Evolutionary conservation across 1,139 yeast genomes (phyloP).

Genomic region (Diutina scorzettiae): DNA sequence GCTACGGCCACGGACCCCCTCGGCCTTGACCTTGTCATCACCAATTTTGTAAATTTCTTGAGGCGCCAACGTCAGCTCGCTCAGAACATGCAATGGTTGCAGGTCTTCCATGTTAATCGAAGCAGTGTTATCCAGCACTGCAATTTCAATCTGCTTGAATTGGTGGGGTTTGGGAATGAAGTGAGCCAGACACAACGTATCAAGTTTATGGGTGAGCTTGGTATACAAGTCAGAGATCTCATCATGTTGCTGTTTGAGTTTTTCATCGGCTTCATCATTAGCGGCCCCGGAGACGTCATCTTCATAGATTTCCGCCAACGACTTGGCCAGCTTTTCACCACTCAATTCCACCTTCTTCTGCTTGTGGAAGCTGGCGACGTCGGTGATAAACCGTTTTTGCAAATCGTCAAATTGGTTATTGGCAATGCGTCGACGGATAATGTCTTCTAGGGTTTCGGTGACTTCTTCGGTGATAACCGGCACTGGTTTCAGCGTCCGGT

Average conservation of each 20-base stretch:
- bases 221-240: constrained; percentile 63
- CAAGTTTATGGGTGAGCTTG: constrained; percentile 59
- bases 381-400: constrained; percentile 59
- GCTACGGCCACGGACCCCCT: constrained; percentile 22
- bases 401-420: constrained; percentile 75
- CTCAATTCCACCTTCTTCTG: constrained; percentile 51
- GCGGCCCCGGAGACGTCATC: constrained; percentile 54
- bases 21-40: constrained; percentile 34
- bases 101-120: constrained; percentile 93
- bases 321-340: constrained; percentile 75
- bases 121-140: constrained; percentile 39
- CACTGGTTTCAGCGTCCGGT: constrained; percentile 55
- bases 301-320: constrained; percentile 87
- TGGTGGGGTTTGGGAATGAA: constrained; percentile 87
- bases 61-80: constrained; percentile 78
- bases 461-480: constrained; percentile 87
- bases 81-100: constrained; percentile 75
- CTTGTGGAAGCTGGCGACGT: constrained; percentile 44
- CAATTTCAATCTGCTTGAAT: constrained; percentile 60
- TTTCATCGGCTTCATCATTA: constrained; percentile 39
- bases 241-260: constrained; percentile 57
- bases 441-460: constrained; percentile 77
- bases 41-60: constrained; percentile 78
- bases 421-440: constrained; percentile 71
- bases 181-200: constrained; percentile 84